Evolutionary conservation across 371 early-diverging fungal species (phyloP), one percentile per base, ranked within the genome.

Genomic region (Circinella minor): DNA sequence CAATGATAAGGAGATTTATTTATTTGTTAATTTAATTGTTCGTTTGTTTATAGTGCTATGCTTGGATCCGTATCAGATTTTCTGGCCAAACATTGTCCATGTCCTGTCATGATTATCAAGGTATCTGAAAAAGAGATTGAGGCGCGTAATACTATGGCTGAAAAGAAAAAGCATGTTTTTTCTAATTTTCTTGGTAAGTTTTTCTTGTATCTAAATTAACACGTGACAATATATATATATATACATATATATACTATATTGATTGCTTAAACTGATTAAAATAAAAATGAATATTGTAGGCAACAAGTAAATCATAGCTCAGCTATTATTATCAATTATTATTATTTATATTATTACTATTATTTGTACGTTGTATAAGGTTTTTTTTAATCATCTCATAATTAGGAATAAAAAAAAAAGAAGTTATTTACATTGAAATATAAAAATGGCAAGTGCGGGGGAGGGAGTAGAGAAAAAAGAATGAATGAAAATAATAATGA

Each of bases 11-110:
- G 6, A 27, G 27, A 47, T 47, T 47, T 47, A 15, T 47, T 47
- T 47, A 20, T 57, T 66, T 36, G 4, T n/a, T 37, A 8, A 17
- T 27, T 18, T 27, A 27, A 15, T 39, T 51, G 51, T 51, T 51
- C 15, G 51, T 51, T 15, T 54, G 37, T 38, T 60, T 0, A 20
- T 54, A 76, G 78, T 61, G 38, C 74, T 10, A 54, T 81, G 0
- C 63, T 81, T 37, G 81, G 81, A n/a, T 81, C 81, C 14, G 73
- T 77, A 20, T 81, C 81, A 1, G 75, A 61, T 10, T 74, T 70
- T 39, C 68, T 81, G 15, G 66, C 69, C 20, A 70, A 55, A 8
- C 61, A 81, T 43, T 79, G 79, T n/a, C 79, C 81, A 7, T 77
- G 77, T 55, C 79, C 81, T 11, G 79, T 81, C 0, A 62, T 79